Base-by-base conservation (phyloP, 2,329 filamentous ascomycete genomes). In the Alternaria conjuncta region DNA sequence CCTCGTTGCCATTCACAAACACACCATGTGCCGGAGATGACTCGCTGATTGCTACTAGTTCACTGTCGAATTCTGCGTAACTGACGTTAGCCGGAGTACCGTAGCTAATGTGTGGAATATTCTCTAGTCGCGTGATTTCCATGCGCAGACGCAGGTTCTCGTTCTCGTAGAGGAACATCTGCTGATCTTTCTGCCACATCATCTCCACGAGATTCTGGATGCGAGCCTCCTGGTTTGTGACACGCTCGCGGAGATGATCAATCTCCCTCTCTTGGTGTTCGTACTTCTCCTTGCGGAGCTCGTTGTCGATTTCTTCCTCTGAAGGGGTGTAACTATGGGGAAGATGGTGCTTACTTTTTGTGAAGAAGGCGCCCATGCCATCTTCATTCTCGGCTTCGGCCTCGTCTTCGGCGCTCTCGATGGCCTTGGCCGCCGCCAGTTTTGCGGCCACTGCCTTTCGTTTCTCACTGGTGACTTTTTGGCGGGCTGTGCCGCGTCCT, bases 11-110 rank as follows among this genome's bases (percentile, higher is more conserved):
- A 23, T 55, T 64, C 23, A 69, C 43, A 23, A 67, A 70, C 8
- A 62, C 58, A 23, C 65, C 51, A 26, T 65, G 60, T 13, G 54
- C 57, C 30, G 64, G 55, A 15, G 60, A 49, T 8, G 66, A 21
- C 15, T 67, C 50, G 2, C 60, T 54, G 41, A 60, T 47, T 20
- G 60, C 46, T 32, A 59, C 57, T 46, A 62, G 47, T 23, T 71
- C 67, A n/a, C 60, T 62, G 57, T 71, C 68, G 61, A 72, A 71
- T 30, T 68, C 71, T 74, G 59, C 13, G 15, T 47, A 15, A 8
- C 12, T 28, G 13, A 30, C 25, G 61, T 74, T 65, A 74, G 70
- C 65, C 41, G 36, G 60, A 43, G 30, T 30, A 54, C 55, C 23
- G 18, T 59, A 55, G 60, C 49, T 54, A 36, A 47, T 13, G 10